Evolutionary conservation across 2,329 filamentous ascomycete genomes (phyloP).

Genomic region (Alternaria atra): DNA sequence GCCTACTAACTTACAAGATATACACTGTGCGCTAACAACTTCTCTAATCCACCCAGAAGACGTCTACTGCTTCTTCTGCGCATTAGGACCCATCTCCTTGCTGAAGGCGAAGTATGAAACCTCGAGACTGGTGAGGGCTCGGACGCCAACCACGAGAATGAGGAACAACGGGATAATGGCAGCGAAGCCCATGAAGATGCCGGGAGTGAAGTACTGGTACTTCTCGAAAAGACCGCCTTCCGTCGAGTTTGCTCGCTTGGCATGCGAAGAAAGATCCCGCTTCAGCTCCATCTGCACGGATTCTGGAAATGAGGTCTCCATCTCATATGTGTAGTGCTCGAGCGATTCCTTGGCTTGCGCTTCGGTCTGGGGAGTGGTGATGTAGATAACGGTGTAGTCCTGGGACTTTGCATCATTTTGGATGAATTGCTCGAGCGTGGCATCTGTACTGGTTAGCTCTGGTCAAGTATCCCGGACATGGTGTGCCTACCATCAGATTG

Average conservation of each 20-base stretch:
- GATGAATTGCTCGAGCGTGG: constrained; percentile 34
- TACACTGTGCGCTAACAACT: constrained; percentile 13
- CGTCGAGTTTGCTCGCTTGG: constrained; percentile 32
- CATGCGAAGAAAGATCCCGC: constrained; percentile 62
- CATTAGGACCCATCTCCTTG: constrained; percentile 90
- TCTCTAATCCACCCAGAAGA: background rate
- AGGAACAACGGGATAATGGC: constrained; percentile 74
- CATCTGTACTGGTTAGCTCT: constrained; percentile 30
- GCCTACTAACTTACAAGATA: constrained; percentile 18
- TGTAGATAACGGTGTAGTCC: constrained; percentile 79
- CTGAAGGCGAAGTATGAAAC: constrained; percentile 95
- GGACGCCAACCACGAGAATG: constrained; percentile 81
- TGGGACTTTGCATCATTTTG: constrained; percentile 53
- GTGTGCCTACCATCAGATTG: constrained; percentile 29
- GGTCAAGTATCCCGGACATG: background rate
- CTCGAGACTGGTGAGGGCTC: constrained; percentile 79
- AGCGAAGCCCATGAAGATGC: constrained; percentile 86
- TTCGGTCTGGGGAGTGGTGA: constrained; percentile 65
- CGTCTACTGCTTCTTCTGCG: constrained; percentile 77
- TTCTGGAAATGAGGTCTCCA: constrained; percentile 69
- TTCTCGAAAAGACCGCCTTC: constrained; percentile 75
- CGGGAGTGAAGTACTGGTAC: constrained; percentile 93
- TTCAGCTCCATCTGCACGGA: constrained; percentile 77
- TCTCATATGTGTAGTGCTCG: constrained; percentile 64
- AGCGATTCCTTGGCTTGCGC: constrained; percentile 34